Conservation (phyloP, 305 asterid species). For the Fraxinus latifolia region DNA sequence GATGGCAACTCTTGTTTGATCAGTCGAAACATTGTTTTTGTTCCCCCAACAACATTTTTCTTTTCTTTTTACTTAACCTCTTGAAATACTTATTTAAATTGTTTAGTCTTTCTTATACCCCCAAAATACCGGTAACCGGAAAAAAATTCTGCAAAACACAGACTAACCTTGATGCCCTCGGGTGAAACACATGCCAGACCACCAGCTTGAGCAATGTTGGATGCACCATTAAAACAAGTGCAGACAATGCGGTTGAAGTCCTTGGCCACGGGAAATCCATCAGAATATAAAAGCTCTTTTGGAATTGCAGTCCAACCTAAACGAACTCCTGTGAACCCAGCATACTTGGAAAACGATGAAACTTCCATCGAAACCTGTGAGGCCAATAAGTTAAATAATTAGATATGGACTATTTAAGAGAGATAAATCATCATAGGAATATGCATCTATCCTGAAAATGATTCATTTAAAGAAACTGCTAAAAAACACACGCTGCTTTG, state of each 20-base stretch:
- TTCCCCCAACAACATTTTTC: background rate
- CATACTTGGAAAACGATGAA: constrained; percentile 92
- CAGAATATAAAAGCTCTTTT: constrained; percentile 74
- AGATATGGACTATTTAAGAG: background rate
- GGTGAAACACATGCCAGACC: constrained; percentile 80
- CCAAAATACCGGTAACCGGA: background rate
- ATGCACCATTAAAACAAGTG: constrained; percentile 93
- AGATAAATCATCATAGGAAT: background rate
- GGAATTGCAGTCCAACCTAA: constrained; percentile 97
- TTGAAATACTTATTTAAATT: background rate
- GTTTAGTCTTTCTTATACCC: background rate
- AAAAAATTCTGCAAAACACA: background rate
- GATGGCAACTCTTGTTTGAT: background rate
- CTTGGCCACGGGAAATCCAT: constrained; percentile 89
- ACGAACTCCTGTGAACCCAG: constrained; percentile 97
- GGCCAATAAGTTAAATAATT: constrained; percentile 7
- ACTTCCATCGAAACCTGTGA: constrained; percentile 93
- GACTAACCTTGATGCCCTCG: constrained; percentile 80
- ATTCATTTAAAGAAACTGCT: background rate
- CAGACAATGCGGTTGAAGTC: constrained; percentile 95
- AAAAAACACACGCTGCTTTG: background rate
- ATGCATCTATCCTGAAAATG: background rate
- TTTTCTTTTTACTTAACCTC: background rate
- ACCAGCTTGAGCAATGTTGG: constrained; percentile 96
- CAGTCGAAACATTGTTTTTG: background rate